Percentiles rank a stretch among this genome's conserved stretches.
These are phyloP conservation scores for Parmales sp. DNA, from an alignment of 108 stramenopile species.

Conservation along the genomic window DNA sequence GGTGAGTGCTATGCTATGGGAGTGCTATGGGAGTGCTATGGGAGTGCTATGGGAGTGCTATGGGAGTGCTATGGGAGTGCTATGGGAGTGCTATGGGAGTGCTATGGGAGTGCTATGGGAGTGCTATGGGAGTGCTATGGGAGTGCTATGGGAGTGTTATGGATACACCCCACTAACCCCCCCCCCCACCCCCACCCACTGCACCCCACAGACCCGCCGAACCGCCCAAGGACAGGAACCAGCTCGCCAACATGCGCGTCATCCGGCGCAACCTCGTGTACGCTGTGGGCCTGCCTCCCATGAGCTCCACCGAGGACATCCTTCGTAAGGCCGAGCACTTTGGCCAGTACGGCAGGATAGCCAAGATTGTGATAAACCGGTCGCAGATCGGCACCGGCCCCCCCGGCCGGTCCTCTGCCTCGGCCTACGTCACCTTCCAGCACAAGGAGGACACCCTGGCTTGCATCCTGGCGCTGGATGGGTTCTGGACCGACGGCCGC, in stretches of 20 bases:
- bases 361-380: slow-evolving; percentile 87
- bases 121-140: too few species aligned
- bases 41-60: too few species aligned
- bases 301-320: slow-evolving; percentile 66
- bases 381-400: slow-evolving; percentile 36
- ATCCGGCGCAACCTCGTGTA: slow-evolving; percentile 94
- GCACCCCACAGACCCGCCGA: slow-evolving; percentile 40
- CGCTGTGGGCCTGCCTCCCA: slow-evolving; percentile 82
- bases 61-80: too few species aligned
- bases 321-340: slow-evolving; percentile 84
- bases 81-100: too few species aligned
- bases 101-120: too few species aligned
- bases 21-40: too few species aligned
- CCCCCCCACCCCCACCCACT: not conserved
- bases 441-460: slow-evolving; percentile 82
- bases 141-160: not conserved
- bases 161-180: not conserved
- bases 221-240: slow-evolving; percentile 72
- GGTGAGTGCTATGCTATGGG: too few species aligned
- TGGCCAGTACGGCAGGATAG: slow-evolving; percentile 92
- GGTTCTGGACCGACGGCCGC: slow-evolving; percentile 75
- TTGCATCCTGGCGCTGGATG: slow-evolving; percentile 79
- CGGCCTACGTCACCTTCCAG: slow-evolving; percentile 91
- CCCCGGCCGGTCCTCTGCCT: slow-evolving; percentile 45
- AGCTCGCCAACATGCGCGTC: slow-evolving; percentile 89